Base-by-base conservation (phyloP, 352 stramenopile genomes). In the Blastocystis sp. region DNA sequence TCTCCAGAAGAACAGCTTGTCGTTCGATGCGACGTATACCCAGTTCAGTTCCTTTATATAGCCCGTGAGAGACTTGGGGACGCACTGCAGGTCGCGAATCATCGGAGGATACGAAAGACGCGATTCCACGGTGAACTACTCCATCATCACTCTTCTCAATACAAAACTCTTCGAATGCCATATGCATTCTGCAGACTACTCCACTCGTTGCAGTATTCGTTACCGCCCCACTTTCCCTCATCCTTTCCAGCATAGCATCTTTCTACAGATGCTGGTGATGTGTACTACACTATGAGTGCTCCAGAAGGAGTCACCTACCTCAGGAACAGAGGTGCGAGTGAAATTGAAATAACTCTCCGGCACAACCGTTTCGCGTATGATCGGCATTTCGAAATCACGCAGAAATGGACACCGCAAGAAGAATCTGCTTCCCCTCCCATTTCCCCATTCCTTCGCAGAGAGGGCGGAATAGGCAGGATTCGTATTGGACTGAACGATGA, bases 31-130 rank as follows among this genome's bases (percentile, higher is more conserved):
- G 17, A 84, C 61, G 57, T 57, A 68, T 10, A 84, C 19, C 34
- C 68, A 42, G 48, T 84, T 84, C 21, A 70, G 57, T 21, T 84
- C 74, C 19, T 48, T 62, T n/a, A 84, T 48, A 54, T 84, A 84
- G 17, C 74, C 52, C 38, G 74, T 69, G 1, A 69, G 11, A n/a
- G 74, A 52, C 24, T 43, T 38, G 45, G 6, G 45, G 40, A n/a
- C 48, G 7, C 28, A 45, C 42, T 45, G 42, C 21, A 76, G 48
- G 2, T 84, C 74, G n/a, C 66, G 74, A 63, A 84, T 69, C 1
- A 59, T 3, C 1, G 74, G 74, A 38, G 74, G 74, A 84, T 59
- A 84, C 3, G 21, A 21, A 52, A 84, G 54, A 21, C 34, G 57
- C 28, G 21, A 34, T 9, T 84, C 40, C 11, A 84, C 38, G 0